A percentile compares a stretch with the other conserved stretches of the same genome.
Evolutionary conservation across 352 stramenopile genomes (phyloP).

Genomic region (Globisporangium spinosum): DNA sequence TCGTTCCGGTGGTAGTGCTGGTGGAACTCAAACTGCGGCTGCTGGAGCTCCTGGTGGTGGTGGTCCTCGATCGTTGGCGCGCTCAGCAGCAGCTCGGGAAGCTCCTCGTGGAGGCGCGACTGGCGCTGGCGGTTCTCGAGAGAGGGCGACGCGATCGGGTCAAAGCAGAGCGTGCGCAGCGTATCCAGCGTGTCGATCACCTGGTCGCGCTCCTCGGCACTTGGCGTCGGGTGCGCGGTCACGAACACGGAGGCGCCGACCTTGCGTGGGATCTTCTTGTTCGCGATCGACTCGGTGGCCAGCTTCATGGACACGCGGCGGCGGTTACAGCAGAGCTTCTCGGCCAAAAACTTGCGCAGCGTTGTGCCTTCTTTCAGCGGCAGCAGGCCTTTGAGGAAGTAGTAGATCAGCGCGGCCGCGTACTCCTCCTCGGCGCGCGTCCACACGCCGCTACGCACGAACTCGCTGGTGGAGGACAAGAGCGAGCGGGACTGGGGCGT

Average conservation of each 20-base stretch:
- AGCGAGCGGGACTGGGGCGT: slow-evolving; percentile 1
- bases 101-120: slow-evolving; percentile 6
- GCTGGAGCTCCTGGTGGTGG: slow-evolving; percentile 3
- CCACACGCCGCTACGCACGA: slow-evolving; percentile 59
- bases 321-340: slow-evolving; percentile 61
- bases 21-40: neutral
- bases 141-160: slow-evolving; percentile 2
- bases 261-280: slow-evolving; percentile 59
- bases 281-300: slow-evolving; percentile 54
- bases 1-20: neutral
- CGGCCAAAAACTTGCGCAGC: slow-evolving; percentile 66
- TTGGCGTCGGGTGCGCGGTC: slow-evolving; percentile 32
- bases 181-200: slow-evolving; percentile 31
- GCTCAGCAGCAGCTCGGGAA: slow-evolving; percentile 9
- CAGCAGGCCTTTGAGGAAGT: slow-evolving; percentile 54
- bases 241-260: slow-evolving; percentile 67
- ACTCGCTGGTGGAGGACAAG: slow-evolving; percentile 16
- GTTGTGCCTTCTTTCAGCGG: slow-evolving; percentile 52
- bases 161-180: slow-evolving; percentile 40
- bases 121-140: slow-evolving; percentile 12
- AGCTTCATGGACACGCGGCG: slow-evolving; percentile 72
- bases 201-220: slow-evolving; percentile 26
- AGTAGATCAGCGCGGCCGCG: slow-evolving; percentile 54
- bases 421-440: slow-evolving; percentile 64
- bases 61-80: slow-evolving; percentile 1